Conservation (phyloP, 306 rosid species). For the Canavalia gladiata region DNA sequence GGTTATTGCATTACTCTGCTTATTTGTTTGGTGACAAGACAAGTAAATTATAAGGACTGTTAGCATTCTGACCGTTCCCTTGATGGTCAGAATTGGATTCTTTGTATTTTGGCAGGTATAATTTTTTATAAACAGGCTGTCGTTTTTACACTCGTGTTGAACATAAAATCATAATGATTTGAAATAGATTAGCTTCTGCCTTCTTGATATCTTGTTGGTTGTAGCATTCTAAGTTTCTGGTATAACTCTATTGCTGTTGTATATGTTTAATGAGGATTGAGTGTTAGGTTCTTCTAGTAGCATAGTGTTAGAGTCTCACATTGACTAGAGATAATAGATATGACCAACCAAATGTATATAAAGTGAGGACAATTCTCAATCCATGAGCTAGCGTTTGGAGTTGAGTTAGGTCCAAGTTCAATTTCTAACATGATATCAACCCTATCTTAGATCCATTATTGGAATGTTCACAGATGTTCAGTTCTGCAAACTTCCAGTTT, state of each 20-base stretch:
- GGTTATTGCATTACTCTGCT: constrained; percentile 37
- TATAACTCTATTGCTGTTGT: not conserved
- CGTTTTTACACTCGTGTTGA: not conserved
- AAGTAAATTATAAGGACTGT: constrained; percentile 31
- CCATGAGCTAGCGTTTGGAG: no score
- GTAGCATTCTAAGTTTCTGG: constrained; percentile 28
- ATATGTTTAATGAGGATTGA: not conserved
- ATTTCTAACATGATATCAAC: no score
- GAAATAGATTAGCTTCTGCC: constrained; percentile 31
- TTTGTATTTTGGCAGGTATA: constrained; percentile 27
- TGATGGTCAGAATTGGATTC: constrained; percentile 37
- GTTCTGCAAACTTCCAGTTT: no score
- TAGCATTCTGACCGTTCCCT: constrained; percentile 38
- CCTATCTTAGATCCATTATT: no score
- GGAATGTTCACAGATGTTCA: no score
- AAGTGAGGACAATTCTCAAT: no score
- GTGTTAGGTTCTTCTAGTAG: no score
- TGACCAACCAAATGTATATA: no score
- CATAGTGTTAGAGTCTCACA: no score
- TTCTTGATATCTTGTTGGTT: constrained; percentile 38
- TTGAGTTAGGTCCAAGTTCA: no score
- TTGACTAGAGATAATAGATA: no score
- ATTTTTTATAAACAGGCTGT: constrained; percentile 17
- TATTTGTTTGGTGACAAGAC: constrained; percentile 41
- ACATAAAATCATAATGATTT: constrained; percentile 32